These are phyloP conservation scores for sunflower (Helianthus annuus) DNA, from an alignment of 129 eudicot species.

Conservation along the genomic window DNA sequence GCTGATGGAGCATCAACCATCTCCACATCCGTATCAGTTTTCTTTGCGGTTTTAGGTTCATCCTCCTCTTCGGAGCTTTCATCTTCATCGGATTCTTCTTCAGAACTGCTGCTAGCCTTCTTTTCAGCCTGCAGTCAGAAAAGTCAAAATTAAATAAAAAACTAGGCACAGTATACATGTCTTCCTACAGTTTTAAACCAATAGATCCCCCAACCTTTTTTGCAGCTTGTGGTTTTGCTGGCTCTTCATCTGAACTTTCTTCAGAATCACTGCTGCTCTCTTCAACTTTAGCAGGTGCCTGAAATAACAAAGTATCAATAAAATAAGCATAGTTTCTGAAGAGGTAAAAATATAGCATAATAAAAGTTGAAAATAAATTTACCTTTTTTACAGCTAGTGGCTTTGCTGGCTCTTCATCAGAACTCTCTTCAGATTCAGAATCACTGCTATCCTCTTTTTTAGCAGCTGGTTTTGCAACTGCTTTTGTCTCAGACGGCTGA, in stretches of 20 bases:
- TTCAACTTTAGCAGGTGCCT: conserved; percentile 22
- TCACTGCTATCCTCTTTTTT: conserved; percentile 35
- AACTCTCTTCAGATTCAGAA: conserved; percentile 5
- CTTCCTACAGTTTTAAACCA: too few species aligned
- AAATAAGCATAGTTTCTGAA: too few species aligned
- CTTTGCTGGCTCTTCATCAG: conserved; percentile 39
- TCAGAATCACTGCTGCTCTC: conserved; percentile 30
- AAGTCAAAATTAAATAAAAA: background rate
- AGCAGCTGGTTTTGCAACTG: conserved; percentile 9
- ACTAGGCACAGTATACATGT: too few species aligned
- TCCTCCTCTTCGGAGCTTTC: conserved; percentile 56
- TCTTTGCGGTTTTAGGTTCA: conserved; percentile 53
- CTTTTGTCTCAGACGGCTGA: conserved; percentile 33
- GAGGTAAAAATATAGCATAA: too few species aligned
- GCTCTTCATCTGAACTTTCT: conserved; percentile 33
- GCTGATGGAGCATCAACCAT: conserved; percentile 65
- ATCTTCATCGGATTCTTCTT: conserved; percentile 36
- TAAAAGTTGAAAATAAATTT: too few species aligned
- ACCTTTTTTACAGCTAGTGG: conserved; percentile 7
- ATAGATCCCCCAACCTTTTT: background rate
- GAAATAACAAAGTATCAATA: too few species aligned
- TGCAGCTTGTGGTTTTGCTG: conserved; percentile 19
- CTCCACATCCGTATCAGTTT: conserved; percentile 55
- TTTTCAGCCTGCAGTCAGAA: conserved; percentile 9
- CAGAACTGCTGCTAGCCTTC: conserved; percentile 35